Conservation (phyloP, 805 yeast genomes). For the Candida corydali region DNA sequence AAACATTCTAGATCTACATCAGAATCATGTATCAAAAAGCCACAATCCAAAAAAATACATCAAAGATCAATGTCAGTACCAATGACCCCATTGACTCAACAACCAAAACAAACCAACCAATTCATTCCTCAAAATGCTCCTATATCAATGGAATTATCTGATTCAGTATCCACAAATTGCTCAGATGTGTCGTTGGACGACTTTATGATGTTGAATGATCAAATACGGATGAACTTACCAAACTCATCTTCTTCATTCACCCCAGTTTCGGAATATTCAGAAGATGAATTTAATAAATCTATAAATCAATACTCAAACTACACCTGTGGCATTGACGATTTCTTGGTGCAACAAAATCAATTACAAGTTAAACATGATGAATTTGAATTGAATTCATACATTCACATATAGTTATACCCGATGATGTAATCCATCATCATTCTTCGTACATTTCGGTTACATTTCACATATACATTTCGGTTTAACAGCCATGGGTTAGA, state of each 20-base stretch:
- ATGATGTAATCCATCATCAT: too few relatives aligned
- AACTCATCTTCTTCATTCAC: conserved; percentile 9
- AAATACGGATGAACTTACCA: conserved; percentile 10
- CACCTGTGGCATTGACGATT: conserved; percentile 18
- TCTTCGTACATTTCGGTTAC: not conserved
- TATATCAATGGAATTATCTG: conserved; percentile 1
- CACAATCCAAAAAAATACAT: conserved; percentile 4
- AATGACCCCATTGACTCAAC: conserved; percentile 6
- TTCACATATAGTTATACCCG: conserved; percentile 1
- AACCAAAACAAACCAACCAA: not conserved
- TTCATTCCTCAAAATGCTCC: conserved; percentile 1
- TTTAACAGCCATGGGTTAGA: too few relatives aligned
- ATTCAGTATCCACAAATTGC: conserved; percentile 3
- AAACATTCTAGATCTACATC: conserved; percentile 21
- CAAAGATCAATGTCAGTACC: conserved; percentile 3
- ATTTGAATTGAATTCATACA: conserved; percentile 18
- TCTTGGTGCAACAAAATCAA: conserved; percentile 11
- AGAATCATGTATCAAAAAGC: conserved; percentile 15
- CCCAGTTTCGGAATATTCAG: conserved; percentile 21
- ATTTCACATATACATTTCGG: too few relatives aligned
- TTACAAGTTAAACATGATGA: conserved; percentile 18
- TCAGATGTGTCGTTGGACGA: conserved; percentile 21
- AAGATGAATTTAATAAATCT: conserved; percentile 10
- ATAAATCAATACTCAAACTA: not conserved
- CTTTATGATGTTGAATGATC: conserved; percentile 24